Evolutionary conservation across 768 basidiomycete genomes (phyloP).

Genomic region (Suillus tomentosus): DNA sequence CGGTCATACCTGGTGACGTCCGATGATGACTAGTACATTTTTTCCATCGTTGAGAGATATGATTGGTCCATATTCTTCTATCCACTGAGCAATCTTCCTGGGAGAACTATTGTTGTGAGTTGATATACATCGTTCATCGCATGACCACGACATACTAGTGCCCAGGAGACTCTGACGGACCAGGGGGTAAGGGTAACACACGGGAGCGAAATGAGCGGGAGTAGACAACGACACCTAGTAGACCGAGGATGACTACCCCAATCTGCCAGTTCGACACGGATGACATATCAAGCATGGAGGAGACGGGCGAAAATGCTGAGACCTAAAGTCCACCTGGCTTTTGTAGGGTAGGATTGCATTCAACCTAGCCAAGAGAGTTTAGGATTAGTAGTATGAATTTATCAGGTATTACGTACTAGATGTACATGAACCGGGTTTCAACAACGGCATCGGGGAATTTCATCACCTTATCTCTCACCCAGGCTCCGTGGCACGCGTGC

Average conservation of each 20-base stretch:
- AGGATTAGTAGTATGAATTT: too few species aligned
- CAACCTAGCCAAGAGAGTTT: too few species aligned
- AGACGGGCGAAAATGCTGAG: too few species aligned
- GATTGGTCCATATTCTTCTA: slow-evolving; percentile 14
- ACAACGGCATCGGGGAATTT: too few species aligned
- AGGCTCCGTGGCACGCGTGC: too few species aligned
- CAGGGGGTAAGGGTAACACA: slow-evolving; percentile 6
- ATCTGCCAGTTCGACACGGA: not conserved
- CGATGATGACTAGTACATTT: slow-evolving; percentile 12
- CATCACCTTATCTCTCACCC: too few species aligned
- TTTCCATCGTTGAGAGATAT: slow-evolving; percentile 12
- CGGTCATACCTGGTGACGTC: slow-evolving; percentile 10
- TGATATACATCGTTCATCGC: too few species aligned
- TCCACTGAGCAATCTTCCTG: slow-evolving; percentile 13
- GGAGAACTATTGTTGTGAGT: not conserved
- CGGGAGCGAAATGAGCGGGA: not conserved
- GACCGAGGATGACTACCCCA: not conserved
- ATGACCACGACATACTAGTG: slow-evolving; percentile 6
- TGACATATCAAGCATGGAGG: not conserved
- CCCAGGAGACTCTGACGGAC: slow-evolving; percentile 11
- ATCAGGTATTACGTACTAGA: too few species aligned
- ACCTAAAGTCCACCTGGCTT: not conserved
- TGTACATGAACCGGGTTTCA: too few species aligned
- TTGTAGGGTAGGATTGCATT: not conserved
- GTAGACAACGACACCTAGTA: not conserved